These are phyloP conservation scores for Bacidia rubella DNA, from an alignment of 495 filamentous ascomycete species.

Conservation along the genomic window DNA sequence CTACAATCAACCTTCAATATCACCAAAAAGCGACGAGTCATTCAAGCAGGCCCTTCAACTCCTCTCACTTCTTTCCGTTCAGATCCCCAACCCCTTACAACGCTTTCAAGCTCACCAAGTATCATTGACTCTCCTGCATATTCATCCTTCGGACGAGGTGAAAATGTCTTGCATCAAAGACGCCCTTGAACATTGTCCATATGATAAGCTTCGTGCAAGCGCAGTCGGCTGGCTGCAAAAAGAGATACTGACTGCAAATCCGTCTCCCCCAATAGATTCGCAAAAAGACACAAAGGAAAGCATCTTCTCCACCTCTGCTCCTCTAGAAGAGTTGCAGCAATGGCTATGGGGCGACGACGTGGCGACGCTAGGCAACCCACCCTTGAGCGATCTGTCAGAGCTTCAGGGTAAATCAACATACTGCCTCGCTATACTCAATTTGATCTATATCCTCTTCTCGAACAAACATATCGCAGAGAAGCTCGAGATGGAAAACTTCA, in stretches of 20 bases:
- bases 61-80: constrained; percentile 49
- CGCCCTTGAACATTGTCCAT: constrained; percentile 65
- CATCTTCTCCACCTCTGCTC: background rate
- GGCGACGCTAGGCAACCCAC: background rate
- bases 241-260: background rate
- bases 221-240: constrained; percentile 55
- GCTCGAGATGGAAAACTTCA: background rate
- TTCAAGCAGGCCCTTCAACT: constrained; percentile 44
- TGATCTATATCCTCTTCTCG: constrained; percentile 33
- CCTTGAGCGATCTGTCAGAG: background rate
- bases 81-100: constrained; percentile 50
- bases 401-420: constrained; percentile 25
- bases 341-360: background rate
- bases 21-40: constrained; percentile 20
- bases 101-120: constrained; percentile 64
- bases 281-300: background rate
- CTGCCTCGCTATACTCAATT: constrained; percentile 33
- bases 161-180: constrained; percentile 66
- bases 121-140: constrained; percentile 57
- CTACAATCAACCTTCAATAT: background rate
- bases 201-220: constrained; percentile 61
- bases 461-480: constrained; percentile 9
- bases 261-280: background rate
- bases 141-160: constrained; percentile 54
- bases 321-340: background rate